Evolutionary conservation across 352 stramenopile species (phyloP).

Genomic region (Phytophthora tubulina): DNA sequence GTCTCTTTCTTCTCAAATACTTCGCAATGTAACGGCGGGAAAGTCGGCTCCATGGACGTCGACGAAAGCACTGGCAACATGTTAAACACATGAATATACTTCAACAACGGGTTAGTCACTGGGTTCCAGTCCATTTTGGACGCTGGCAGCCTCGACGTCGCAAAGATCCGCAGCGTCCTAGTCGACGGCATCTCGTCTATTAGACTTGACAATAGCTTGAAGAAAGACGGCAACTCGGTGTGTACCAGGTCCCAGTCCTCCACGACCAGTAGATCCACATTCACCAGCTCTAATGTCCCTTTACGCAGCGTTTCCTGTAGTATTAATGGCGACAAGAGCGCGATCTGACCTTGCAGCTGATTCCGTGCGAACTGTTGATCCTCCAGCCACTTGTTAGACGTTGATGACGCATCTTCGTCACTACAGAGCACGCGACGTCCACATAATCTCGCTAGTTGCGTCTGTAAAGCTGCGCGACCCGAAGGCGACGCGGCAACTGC

Average conservation of each 20-base stretch:
- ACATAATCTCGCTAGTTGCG: constrained; percentile 58
- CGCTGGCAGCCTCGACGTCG: constrained; percentile 57
- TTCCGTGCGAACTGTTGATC: constrained; percentile 25
- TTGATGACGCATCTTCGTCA: constrained; percentile 17
- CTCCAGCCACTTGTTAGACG: constrained; percentile 33
- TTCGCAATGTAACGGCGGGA: constrained; percentile 64
- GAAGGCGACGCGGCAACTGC: constrained; percentile 51
- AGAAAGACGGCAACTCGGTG: constrained; percentile 68
- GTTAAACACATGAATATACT: constrained; percentile 71
- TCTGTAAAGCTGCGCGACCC: constrained; percentile 41
- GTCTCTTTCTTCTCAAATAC: constrained; percentile 42
- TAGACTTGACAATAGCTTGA: constrained; percentile 39
- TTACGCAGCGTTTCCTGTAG: constrained; percentile 56
- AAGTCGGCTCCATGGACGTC: constrained; percentile 32
- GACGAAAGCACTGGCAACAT: constrained; percentile 56
- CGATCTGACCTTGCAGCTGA: constrained; percentile 42
- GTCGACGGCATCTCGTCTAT: constrained; percentile 24
- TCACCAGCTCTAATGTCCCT: constrained; percentile 25
- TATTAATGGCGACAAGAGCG: constrained; percentile 57
- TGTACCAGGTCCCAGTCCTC: constrained; percentile 78
- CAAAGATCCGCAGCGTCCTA: constrained; percentile 55
- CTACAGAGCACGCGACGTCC: constrained; percentile 50
- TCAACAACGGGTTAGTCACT: constrained; percentile 62
- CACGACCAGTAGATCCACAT: constrained; percentile 65
- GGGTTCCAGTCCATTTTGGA: constrained; percentile 66